Evolutionary conservation across 371 early-diverging fungal species (phyloP).

Genomic region (Apophysomyces elegans): DNA sequence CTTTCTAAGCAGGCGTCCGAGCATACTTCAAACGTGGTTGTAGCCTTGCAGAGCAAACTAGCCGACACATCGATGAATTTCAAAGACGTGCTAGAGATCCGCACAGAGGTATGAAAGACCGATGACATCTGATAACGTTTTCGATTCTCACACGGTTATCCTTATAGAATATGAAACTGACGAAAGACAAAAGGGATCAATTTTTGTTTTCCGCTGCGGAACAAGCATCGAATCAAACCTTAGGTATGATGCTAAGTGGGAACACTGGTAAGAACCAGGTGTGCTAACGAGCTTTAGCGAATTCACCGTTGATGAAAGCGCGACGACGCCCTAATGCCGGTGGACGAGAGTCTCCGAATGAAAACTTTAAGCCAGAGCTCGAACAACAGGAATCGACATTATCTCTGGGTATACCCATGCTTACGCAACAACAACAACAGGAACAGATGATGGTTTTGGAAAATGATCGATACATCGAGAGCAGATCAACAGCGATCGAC

Average conservation of each 20-base stretch:
- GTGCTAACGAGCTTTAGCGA: conserved; percentile 27
- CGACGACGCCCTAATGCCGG: conserved; percentile 39
- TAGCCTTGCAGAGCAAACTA: conserved; percentile 87
- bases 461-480: conserved; percentile 79
- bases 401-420: conserved; percentile 55
- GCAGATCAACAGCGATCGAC: conserved; percentile 88
- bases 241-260: conserved; percentile 29
- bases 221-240: conserved; percentile 27
- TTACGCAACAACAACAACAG: conserved; percentile 60
- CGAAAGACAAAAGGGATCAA: conserved; percentile 71
- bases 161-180: conserved; percentile 72
- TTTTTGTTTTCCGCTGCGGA: conserved; percentile 53
- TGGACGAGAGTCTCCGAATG: conserved; percentile 14
- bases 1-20: conserved; percentile 80
- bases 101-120: conserved; percentile 68
- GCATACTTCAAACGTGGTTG: conserved; percentile 92
- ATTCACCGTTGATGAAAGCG: conserved; percentile 64
- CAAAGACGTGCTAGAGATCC: conserved; percentile 91
- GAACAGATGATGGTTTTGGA: conserved; percentile 57
- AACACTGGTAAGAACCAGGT: neutral
- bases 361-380: conserved; percentile 16
- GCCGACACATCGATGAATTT: conserved; percentile 89
- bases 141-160: neutral
- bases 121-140: too few relatives aligned
- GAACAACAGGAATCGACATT: conserved; percentile 46